Conservation (phyloP, 176 grass and related monocot genomes). For the Oryza brachyantha region DNA sequence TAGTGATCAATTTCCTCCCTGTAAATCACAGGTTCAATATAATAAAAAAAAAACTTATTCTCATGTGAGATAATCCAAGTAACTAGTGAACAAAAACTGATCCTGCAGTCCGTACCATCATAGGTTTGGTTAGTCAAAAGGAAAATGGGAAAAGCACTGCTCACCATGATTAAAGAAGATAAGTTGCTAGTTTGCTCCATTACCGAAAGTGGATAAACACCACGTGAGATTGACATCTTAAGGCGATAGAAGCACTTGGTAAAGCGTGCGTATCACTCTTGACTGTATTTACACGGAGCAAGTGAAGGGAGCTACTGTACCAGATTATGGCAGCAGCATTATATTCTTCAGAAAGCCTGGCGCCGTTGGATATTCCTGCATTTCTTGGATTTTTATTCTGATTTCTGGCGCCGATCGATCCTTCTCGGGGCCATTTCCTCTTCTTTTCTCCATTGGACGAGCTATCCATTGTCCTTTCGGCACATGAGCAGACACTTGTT, state of each 20-base stretch:
- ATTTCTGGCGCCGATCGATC: not conserved
- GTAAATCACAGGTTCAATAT: not conserved
- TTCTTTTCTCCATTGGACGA: not conserved
- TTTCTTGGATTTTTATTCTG: conserved; percentile 20
- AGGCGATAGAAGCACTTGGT: conserved; percentile 2
- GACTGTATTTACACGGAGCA: not conserved
- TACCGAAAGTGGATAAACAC: conserved; percentile 1
- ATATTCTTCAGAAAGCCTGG: conserved; percentile 21
- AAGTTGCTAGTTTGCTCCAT: not conserved
- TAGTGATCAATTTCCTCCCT: not conserved
- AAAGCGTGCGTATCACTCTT: conserved; percentile 33
- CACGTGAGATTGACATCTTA: conserved; percentile 21
- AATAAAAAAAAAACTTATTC: not conserved
- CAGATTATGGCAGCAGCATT: conserved; percentile 7
- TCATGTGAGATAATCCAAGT: not conserved
- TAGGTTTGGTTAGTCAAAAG: not conserved
- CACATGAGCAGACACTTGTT: conserved; percentile 4
- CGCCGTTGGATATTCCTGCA: conserved; percentile 17
- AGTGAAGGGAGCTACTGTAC: not conserved
- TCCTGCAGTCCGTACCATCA: not conserved
- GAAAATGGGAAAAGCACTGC: not conserved
- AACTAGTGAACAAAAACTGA: not conserved
- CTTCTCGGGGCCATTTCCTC: not conserved
- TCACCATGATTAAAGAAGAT: not conserved
- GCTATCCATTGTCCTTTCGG: not conserved